Conservation (phyloP, 2,329 filamentous ascomycete genomes). For the Cladorrhinum sp. region DNA sequence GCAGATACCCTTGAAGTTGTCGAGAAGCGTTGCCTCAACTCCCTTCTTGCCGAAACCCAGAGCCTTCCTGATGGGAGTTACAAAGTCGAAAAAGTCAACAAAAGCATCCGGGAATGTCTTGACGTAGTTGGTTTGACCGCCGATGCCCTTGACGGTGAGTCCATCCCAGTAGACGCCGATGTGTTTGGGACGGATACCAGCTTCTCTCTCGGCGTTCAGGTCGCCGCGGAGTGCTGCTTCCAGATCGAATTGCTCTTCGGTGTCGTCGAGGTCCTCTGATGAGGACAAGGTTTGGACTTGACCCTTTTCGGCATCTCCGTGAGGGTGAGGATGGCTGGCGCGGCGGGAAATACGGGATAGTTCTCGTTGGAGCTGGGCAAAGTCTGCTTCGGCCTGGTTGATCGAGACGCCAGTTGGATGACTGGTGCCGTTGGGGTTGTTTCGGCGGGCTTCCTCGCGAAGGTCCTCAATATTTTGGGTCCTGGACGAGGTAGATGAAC, state of each 20-base stretch:
- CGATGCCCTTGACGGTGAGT: constrained; percentile 71
- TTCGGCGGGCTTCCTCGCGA: constrained; percentile 40
- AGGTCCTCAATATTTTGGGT: constrained; percentile 37
- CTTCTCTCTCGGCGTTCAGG: constrained; percentile 66
- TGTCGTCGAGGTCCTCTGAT: constrained; percentile 37
- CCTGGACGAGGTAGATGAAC: constrained; percentile 24
- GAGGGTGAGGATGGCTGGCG: constrained; percentile 43
- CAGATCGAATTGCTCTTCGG: constrained; percentile 64
- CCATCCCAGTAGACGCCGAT: constrained; percentile 78
- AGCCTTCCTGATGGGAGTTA: constrained; percentile 60
- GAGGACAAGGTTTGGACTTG: constrained; percentile 36
- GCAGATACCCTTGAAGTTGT: constrained; percentile 67
- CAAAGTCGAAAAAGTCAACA: constrained; percentile 71
- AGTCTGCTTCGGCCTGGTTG: constrained; percentile 65
- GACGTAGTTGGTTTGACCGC: constrained; percentile 69
- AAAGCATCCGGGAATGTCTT: constrained; percentile 76
- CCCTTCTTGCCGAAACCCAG: constrained; percentile 66
- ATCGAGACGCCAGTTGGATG: constrained; percentile 58
- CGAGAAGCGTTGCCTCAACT: constrained; percentile 68
- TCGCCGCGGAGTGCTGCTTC: constrained; percentile 70
- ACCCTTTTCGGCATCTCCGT: constrained; percentile 58
- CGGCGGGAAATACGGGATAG: constrained; percentile 56
- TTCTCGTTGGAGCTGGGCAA: constrained; percentile 63
- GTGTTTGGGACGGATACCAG: constrained; percentile 77
- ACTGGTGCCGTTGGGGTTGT: constrained; percentile 48